Base-by-base conservation (phyloP, 1,139 yeast species). In the Candida labiduridarum region DNA sequence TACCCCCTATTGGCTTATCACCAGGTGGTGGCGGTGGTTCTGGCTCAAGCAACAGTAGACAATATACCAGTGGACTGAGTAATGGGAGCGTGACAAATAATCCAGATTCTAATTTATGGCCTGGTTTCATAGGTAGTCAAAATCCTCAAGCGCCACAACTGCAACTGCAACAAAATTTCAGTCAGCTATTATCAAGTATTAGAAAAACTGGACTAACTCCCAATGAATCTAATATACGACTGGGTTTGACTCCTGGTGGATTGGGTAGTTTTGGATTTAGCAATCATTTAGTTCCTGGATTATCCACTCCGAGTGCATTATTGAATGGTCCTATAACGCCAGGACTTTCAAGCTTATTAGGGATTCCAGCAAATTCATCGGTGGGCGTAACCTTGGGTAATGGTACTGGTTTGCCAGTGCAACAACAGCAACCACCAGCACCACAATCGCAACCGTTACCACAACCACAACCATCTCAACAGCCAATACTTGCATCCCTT, bases 171-270 rank as follows among this genome's bases (percentile, higher is more conserved):
- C 54, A 50, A 16, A 45, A 40, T 19, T 66, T 59, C 49, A 62
- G 60, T 46, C 76, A 67, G 56, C 67, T 69, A 54, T 61, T 68
- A 34, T 66, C 68, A 51, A 65, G 63, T 47, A 57, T 69, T 50
- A 66, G 79, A 33, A 78, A 84, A 56, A 73, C 86, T 0, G 91
- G 89, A 0, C 68, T 86, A 41, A 84, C 90, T 0, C 90, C 92
- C 5, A 85, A 83, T 63, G 91, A 85, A 60, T 81, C 87, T 4
- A 76, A 81, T 48, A 55, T 86, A 44, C 73, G 94, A 53, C 75
- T 88, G 0, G 92, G 92, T 0, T 64, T 85, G 35, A 84, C 91
- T 0, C 79, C 79, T 2, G 78, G 78, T 0, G 70, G 71, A 1
- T 53, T 64, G 42, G 60, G 55, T 45, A 65, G 62, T 42, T 72